Evolutionary conservation across 2,329 filamentous ascomycete genomes (phyloP), one percentile per base, ranked within the genome.

Genomic region (Coniochaeta sp.): DNA sequence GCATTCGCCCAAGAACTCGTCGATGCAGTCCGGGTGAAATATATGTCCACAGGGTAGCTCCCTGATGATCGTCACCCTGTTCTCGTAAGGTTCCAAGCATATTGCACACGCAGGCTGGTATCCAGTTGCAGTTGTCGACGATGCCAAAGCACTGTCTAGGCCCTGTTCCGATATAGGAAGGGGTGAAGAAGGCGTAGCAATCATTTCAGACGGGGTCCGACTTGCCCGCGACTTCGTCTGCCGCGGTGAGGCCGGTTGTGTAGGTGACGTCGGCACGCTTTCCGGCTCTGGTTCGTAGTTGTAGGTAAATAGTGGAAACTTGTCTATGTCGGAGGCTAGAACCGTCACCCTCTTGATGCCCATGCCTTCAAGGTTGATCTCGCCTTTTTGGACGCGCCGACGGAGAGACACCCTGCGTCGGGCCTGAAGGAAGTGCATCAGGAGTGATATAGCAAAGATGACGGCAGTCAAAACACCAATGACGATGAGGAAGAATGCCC

Each of bases 1-100:
- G 63, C 86, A 86, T 51, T 83, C 77, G 40, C 79, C 76, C 12
- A 97, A 74, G 61, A 94, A 96, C 20, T 85, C 80, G 63, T 97
- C 91, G 57, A 97, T 91, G 63, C 94, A 99, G 57, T 88, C 86
- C 0, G 89, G 86, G 58, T 99, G 92, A 67, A 91, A 99, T 52
- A 97, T 92, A 65, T 99, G 94, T 1, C 87, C 84, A 60, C 94
- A 99, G 0, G 89, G 83, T 3, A 97, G 75, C 67, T 96, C 88
- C 51, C 91, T 86, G 51, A 97, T 91, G 18, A 83, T 79, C 0
- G 88, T 86, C 16, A 76, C 70, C 32, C 81, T 79, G 14, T 83
- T 78, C 26, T 86, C 77, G 62, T 89, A 97, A 53, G 89, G 82
- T 51, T 90, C 87, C 1, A 95, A 77, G 63, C 94, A 99, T 50